Base-by-base conservation (phyloP, 768 basidiomycete species). In the Lentinula boryana region DNA sequence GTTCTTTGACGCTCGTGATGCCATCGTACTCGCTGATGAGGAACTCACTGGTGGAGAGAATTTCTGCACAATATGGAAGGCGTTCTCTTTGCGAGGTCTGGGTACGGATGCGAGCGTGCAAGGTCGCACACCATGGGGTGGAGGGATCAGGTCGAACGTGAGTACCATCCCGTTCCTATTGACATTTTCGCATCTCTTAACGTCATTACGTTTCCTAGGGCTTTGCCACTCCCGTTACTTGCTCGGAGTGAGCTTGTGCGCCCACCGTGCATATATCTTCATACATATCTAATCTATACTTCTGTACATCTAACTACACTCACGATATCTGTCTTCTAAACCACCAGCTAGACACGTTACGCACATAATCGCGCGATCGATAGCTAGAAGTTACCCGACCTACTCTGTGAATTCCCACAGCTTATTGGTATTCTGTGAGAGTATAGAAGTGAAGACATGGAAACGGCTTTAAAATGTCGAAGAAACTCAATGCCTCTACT, bases 11-110 rank as follows among this genome's bases (percentile, higher is more conserved):
- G 90, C 94, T 16, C 86, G 94, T 62, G 87, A 89, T 71, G 91
- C 93, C 15, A 94, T 96, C 71, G 84, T 96, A 64, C 87, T 93
- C 65, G 95, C 96, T 21, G 96, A 98, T 71, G 78, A 92, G 70
- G 75, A 91, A 48, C 81, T 97, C 62, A 98, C 96, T 3, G 91
- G 87, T 13, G 96, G 96, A 3, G 92, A 94, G 83, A 99, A 99
- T 80, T 77, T 80, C 66, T 99, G 96, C 72, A 78, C 79, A 13
- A 74, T 99, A 64, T 98, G 94, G 95, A 75, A 80, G 60, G 92
- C 85, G 46, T 99, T 98, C 70, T 81, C 91, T 5, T 74, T 81
- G 65, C 81, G 92, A 38, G 96, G 96, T 0, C 74, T 98, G 51
- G 95, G 95, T 3, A 69, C 76, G 10, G 87, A 94, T 66, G 91